Percentiles rank a stretch among this genome's conserved stretches.
Evolutionary conservation across 352 stramenopile species (phyloP).

Genomic region (Pythium pyrilobum): DNA sequence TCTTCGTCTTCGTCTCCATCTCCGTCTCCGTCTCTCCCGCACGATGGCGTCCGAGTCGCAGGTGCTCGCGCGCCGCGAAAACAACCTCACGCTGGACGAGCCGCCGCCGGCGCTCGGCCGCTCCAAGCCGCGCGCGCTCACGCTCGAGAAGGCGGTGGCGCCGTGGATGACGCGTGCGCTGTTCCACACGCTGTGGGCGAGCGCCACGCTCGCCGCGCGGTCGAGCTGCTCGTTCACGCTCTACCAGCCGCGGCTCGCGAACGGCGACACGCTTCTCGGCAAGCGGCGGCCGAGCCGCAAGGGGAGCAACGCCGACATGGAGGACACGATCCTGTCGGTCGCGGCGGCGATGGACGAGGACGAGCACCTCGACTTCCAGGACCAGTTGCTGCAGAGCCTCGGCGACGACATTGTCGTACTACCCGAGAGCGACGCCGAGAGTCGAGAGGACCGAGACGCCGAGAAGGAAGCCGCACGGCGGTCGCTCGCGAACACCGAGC

Average conservation of each 20-base stretch:
- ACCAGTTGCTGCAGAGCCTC: slow-evolving; percentile 43
- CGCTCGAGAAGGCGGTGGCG: slow-evolving; percentile 10
- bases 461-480: slow-evolving; percentile 10
- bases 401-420: slow-evolving; percentile 60
- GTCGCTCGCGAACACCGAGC: slow-evolving; percentile 14
- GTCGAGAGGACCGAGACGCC: background rate
- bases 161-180: slow-evolving; percentile 64
- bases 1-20: background rate
- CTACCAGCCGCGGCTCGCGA: slow-evolving; percentile 15
- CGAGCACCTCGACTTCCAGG: slow-evolving; percentile 32
- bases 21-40: background rate
- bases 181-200: slow-evolving; percentile 60
- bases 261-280: slow-evolving; percentile 15
- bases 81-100: slow-evolving; percentile 56
- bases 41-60: background rate
- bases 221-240: slow-evolving; percentile 60
- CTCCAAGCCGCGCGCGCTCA: slow-evolving; percentile 10
- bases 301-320: slow-evolving; percentile 2
- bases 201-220: slow-evolving; percentile 43
- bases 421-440: slow-evolving; percentile 11
- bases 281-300: background rate
- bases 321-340: slow-evolving; percentile 17
- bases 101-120: slow-evolving; percentile 20
- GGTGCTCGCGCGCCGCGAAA: slow-evolving; percentile 39
- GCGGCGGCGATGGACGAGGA: slow-evolving; percentile 20